phyloP scores from a whole-genome alignment of 176 grass and related monocot species.

The Themeda triandra region DNA sequence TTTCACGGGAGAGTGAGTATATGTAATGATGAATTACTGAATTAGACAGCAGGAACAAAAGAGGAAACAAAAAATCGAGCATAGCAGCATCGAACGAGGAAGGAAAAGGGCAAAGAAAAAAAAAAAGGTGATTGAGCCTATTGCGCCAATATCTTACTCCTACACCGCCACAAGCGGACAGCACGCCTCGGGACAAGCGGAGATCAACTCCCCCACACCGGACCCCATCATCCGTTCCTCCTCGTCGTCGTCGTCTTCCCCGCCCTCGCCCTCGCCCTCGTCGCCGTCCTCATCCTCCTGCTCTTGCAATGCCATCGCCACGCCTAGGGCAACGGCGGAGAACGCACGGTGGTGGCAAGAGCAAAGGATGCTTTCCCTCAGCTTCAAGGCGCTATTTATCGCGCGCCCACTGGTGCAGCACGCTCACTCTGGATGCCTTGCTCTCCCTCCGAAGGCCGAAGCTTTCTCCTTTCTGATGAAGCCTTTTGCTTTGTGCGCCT shows the following conservation, averaged over 20 bases:
- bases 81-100: conserved; percentile 24
- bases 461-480: conserved; percentile 15
- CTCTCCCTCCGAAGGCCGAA: neutral
- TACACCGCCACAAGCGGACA: conserved; percentile 38
- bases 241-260: neutral
- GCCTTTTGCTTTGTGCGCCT: conserved; percentile 1
- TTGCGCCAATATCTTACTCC: conserved; percentile 78
- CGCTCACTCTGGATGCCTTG: neutral
- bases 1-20: conserved; percentile 20
- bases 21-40: conserved; percentile 18
- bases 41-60: neutral
- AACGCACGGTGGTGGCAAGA: neutral
- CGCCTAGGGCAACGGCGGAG: neutral
- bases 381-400: neutral
- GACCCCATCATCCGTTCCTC: neutral
- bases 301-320: neutral
- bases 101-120: neutral
- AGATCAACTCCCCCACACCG: conserved; percentile 27
- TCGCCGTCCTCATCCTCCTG: conserved; percentile 15
- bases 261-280: neutral
- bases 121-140: conserved; percentile 70
- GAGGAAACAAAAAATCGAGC: neutral
- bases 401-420: neutral
- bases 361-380: conserved; percentile 30
- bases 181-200: conserved; percentile 35